phyloP scores from a whole-genome alignment of 169 alveolate species.

The Babesia bigemina region DNA sequence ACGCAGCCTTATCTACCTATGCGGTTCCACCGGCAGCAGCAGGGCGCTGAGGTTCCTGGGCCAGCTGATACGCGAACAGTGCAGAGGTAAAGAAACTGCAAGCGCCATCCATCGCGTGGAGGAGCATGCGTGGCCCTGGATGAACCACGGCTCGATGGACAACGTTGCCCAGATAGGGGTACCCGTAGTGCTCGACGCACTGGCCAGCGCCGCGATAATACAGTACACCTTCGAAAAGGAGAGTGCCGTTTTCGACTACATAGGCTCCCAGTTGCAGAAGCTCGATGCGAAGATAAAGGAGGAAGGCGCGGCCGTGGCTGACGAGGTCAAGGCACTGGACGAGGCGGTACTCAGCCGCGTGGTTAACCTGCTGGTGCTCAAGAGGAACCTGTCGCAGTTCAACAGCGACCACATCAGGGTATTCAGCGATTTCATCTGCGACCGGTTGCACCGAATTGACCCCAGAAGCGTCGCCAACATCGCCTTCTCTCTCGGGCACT shows the following conservation, averaged over 20 bases:
- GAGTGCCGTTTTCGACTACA: slow-evolving; percentile 30
- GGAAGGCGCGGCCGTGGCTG: neutral
- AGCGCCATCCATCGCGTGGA: slow-evolving; percentile 56
- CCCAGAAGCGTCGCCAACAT: slow-evolving; percentile 51
- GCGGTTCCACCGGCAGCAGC: slow-evolving; percentile 71
- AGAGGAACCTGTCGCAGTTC: slow-evolving; percentile 43
- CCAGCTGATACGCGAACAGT: slow-evolving; percentile 17
- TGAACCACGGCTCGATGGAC: slow-evolving; percentile 20
- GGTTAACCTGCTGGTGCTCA: slow-evolving; percentile 34
- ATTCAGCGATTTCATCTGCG: slow-evolving; percentile 65
- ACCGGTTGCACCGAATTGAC: slow-evolving; percentile 57
- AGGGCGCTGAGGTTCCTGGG: slow-evolving; percentile 45
- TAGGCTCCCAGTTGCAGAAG: slow-evolving; percentile 33
- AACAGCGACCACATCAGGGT: slow-evolving; percentile 48
- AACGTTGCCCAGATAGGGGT: neutral
- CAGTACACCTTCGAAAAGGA: slow-evolving; percentile 55
- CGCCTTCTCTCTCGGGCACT: slow-evolving; percentile 60
- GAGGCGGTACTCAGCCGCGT: slow-evolving; percentile 31
- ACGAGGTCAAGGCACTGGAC: slow-evolving; percentile 34
- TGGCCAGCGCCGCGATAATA: slow-evolving; percentile 18
- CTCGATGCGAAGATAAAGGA: slow-evolving; percentile 36
- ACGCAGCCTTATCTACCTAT: slow-evolving; percentile 37
- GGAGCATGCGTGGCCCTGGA: slow-evolving; percentile 69
- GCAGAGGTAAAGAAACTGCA: slow-evolving; percentile 10
- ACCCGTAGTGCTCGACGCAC: slow-evolving; percentile 55